Conservation (phyloP, 805 yeast genomes). For the Lipomyces mesembrius region DNA sequence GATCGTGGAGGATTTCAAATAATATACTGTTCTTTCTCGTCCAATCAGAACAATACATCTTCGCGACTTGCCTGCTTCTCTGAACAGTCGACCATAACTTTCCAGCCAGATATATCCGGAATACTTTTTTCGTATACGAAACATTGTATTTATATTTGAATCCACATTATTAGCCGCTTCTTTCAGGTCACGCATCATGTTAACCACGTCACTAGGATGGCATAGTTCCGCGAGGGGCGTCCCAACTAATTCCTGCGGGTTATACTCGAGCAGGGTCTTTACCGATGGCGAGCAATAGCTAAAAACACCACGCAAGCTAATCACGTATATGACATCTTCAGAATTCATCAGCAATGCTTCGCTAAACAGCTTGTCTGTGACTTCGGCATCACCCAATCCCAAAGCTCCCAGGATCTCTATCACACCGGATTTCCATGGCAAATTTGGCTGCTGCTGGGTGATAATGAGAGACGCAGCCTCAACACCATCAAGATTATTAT, state of each 20-base stretch:
- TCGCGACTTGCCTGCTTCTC: constrained; percentile 13
- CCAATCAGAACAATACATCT: constrained; percentile 25
- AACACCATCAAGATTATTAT: background rate
- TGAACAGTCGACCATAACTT: constrained; percentile 13
- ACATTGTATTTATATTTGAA: constrained; percentile 13
- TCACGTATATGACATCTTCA: constrained; percentile 23
- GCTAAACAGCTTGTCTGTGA: constrained; percentile 18
- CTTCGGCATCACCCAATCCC: constrained; percentile 14
- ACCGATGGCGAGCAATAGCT: constrained; percentile 26
- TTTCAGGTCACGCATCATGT: constrained; percentile 24
- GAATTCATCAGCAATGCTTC: constrained; percentile 19
- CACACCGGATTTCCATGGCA: constrained; percentile 7
- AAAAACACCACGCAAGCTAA: constrained; percentile 25
- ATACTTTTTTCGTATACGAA: constrained; percentile 17
- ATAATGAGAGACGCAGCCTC: constrained; percentile 2
- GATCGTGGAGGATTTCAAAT: background rate
- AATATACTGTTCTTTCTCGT: constrained; percentile 22
- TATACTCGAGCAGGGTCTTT: constrained; percentile 18
- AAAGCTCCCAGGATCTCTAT: constrained; percentile 17
- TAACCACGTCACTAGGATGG: constrained; percentile 26
- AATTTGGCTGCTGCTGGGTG: constrained; percentile 4
- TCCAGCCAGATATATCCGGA: constrained; percentile 29
- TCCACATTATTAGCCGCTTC: constrained; percentile 7
- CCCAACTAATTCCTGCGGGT: constrained; percentile 26
- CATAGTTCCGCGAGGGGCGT: constrained; percentile 11